Base-by-base conservation (phyloP, 129 eudicot species). In the Gnaphalium uliginosum region DNA sequence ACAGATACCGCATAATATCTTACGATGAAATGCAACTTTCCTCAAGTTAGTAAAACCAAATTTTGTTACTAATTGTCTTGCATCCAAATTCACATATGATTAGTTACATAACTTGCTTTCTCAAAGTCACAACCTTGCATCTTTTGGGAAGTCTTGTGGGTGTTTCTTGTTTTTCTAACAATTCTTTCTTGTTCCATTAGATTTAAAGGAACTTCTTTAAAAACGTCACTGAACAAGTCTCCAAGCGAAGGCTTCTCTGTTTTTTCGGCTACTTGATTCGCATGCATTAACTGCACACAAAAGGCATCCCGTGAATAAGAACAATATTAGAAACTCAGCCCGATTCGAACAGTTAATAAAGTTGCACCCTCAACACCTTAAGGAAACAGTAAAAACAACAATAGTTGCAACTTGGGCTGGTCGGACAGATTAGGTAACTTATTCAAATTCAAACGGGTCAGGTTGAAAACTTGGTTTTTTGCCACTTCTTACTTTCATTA, bases 241-340 rank as follows among this genome's bases (percentile, higher is more conserved):
- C 51, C 74, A 17, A 92, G 51, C 4, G 87, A 59, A 10, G 92
- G 94, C 67, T 87, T 92, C 74, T 92, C 90, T 24, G 72, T 60
- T 63, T 75, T 84, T 53, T 85, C 98, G 18, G 96, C 98, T 48
- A 69, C 90, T 73, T 85, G 92, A 75, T 89, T 86, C n/a, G 96
- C 93, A 4, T 78, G 71, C 57, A 89, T 64, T 24, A 89, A 72
- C 96, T 89, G 71, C 54, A 78, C 26, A 65, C 4, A 74, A 14
- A 27, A 41, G 6, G 13, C 37, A 56, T 56, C 22, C 50, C 61
- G 5, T 54, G 26, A 76, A 66, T 76, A 24, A 48, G 62, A 8
- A 22, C 66, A 21, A 32, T 50, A 53, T 10, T 15, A 8, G 5
- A 8, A 69, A 50, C 9, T 25, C 8, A 1, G 29, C 58, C 32